Evolutionary conservation across 106 monocot genomes (phyloP), one percentile per base, ranked within the genome.

Genomic region (Platanthera zijinensis): DNA sequence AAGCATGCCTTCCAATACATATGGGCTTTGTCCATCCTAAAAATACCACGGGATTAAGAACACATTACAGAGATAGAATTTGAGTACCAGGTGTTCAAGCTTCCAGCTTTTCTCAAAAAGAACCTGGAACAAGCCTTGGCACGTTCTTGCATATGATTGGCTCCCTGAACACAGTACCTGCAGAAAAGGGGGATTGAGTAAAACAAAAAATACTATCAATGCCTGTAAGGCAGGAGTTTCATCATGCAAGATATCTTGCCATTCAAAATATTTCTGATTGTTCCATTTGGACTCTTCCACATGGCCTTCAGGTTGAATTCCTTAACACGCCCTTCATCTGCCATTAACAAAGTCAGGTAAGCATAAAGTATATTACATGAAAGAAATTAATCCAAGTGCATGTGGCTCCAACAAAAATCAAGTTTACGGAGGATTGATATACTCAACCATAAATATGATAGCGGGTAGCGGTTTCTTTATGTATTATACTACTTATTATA

Each of bases 201-300:
- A 10, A 5, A 9, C 62, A 57, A 70, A 59, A 30, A 66, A 19
- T 10, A 45, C 12, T 8, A 17, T 56, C 3, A 75, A 73, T 70
- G 70, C 17, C 9, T 73, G 25, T 18, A 5, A 66, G 72, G 50
- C 8, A 3, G 52, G 51, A 7, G 6, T 19, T 51, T 57, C 22
- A 51, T 10, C 14, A 30, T 14, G 1, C 4, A 50, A 19, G 64
- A 21, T 49, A 57, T 56, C 78, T 56, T 8, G 85, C 89, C 89
- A 84, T 86, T 86, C 74, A 89, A 82, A 51, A 89, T 89, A 66
- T 89, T 89, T 74, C 89, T 86, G 12, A 89, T 86, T 59, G 89
- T 89, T 57, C 89, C 89, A 82, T 89, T 89, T 12, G 89, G 89
- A 77, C 86, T 86, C 62, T 75, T 89, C 89, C 89, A 89, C 86